phyloP scores from a whole-genome alignment of 1,284 basidiomycete species.

The Porogramme epimiltina region DNA sequence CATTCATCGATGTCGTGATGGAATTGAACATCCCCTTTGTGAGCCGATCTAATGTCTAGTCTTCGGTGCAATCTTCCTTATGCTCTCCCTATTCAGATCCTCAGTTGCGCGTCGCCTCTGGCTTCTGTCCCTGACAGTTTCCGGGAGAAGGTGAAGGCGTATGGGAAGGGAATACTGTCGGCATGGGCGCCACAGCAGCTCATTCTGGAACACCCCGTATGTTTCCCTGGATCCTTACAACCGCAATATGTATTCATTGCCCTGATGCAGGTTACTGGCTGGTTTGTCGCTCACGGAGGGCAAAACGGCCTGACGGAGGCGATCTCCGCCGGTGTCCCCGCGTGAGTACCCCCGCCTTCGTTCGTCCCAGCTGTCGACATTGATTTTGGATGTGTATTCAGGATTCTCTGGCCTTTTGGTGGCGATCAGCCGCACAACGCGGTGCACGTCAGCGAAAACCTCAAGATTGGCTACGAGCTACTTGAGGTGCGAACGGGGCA shows the following conservation, averaged over 20 bases:
- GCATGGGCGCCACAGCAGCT: slow-evolving; percentile 27
- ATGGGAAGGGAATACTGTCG: slow-evolving; percentile 19
- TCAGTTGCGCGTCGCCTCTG: slow-evolving; percentile 22
- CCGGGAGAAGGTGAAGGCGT: slow-evolving; percentile 17
- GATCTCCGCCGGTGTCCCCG: slow-evolving; percentile 13
- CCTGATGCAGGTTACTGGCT: slow-evolving; percentile 10
- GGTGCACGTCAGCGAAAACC: slow-evolving; percentile 20
- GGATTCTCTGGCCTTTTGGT: slow-evolving; percentile 22
- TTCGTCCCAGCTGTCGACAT: not conserved
- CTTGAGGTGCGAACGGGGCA: slow-evolving; percentile 27
- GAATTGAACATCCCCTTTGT: slow-evolving; percentile 23
- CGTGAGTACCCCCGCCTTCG: slow-evolving; percentile 1
- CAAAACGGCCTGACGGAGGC: slow-evolving; percentile 20
- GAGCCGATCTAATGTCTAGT: not conserved
- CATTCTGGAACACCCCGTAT: slow-evolving; percentile 27
- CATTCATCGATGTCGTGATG: slow-evolving; percentile 22
- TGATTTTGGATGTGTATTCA: no score
- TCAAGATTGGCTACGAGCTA: slow-evolving; percentile 30
- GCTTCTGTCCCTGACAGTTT: slow-evolving; percentile 19
- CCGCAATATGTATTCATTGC: not conserved
- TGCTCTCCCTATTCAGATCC: slow-evolving; percentile 13
- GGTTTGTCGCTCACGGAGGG: slow-evolving; percentile 21
- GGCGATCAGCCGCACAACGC: slow-evolving; percentile 29
- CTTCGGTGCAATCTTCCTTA: no score
- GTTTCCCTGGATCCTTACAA: not conserved